Conservation (phyloP, 371 early-diverging fungal genomes). For the Lichtheimia ornata region DNA sequence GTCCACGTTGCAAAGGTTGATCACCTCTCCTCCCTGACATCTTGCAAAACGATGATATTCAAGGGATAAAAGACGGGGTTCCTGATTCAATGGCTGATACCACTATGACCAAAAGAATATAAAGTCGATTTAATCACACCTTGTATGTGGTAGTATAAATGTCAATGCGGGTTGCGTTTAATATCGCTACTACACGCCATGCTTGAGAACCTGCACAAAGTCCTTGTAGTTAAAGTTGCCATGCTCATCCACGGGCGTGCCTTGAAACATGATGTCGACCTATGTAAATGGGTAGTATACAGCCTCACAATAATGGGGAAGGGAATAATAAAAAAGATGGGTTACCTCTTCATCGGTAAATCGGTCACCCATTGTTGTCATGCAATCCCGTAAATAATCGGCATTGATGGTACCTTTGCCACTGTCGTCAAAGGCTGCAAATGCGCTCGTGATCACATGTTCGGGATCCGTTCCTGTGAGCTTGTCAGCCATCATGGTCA, state of each 20-base stretch:
- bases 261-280: conserved; percentile 94
- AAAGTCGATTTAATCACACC: too few relatives aligned
- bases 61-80: too few relatives aligned
- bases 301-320: too few relatives aligned
- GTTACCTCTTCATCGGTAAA: conserved; percentile 89
- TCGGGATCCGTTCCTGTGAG: conserved; percentile 88
- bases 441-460: conserved; percentile 83
- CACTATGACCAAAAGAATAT: too few relatives aligned
- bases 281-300: conserved; percentile 24
- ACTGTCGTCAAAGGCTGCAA: conserved; percentile 86
- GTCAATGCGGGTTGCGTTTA: too few relatives aligned
- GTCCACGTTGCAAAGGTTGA: too few relatives aligned
- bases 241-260: conserved; percentile 77
- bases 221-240: conserved; percentile 90
- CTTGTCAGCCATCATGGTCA: conserved; percentile 94
- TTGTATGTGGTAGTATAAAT: too few relatives aligned
- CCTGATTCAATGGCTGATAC: too few relatives aligned
- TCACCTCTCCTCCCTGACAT: too few relatives aligned
- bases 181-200: conserved; percentile 72
- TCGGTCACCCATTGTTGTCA: conserved; percentile 89
- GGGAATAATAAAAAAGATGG: too few relatives aligned
- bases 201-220: conserved; percentile 90
- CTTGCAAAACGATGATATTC: too few relatives aligned
- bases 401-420: conserved; percentile 83
- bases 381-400: conserved; percentile 76